Evolutionary conservation across 2,329 filamentous ascomycete species (phyloP), one percentile per base, ranked within the genome.

Genomic region (Emericellopsis cladophorae): DNA sequence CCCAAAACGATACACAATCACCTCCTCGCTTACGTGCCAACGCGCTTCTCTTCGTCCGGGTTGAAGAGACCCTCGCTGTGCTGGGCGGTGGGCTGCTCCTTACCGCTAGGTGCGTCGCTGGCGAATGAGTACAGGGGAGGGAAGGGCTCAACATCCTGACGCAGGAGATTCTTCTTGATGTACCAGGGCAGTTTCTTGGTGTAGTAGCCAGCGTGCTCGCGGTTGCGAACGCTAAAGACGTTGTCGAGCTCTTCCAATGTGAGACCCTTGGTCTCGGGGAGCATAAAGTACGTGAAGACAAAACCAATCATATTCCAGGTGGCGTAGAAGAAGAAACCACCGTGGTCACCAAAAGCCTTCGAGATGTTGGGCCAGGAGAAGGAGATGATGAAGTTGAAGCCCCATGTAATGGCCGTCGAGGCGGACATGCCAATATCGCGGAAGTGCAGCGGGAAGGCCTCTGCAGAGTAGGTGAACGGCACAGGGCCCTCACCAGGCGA

Each of bases 381-480:
- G n/a, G 53, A 57, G 37, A 61, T 58, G 48, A 61, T 52, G 35
- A 60, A 61, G 45, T 61, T 61, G 49, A 61, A 65, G 1, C 57
- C 54, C 62, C 61, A 65, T 1, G 57, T 61, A 11, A 61, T 61
- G 0, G 62, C 58, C 0, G 61, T 64, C 12, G 61, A 58, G 0
- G 68, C 59, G 0, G 67, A 65, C 72, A 75, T 75, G 12, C 71
- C 72, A 40, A 72, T 65, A 9, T 69, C 68, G 38, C 73, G 65
- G 10, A 76, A 65, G 36, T 75, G 73, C 0, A 76, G 55, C 0
- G 73, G 72, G 46, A 76, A 76, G 0, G 71, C 73, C 47, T 77
- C 74, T 1, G 73, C 73, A 0, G 69, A 74, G 51, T 77, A 77
- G 0, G 72, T 76, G 47, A 76, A 76, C 0, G 74, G 72, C 0